Base-by-base conservation (phyloP, 2,329 filamentous ascomycete species). In the Aspergillus aculeatus region DNA sequence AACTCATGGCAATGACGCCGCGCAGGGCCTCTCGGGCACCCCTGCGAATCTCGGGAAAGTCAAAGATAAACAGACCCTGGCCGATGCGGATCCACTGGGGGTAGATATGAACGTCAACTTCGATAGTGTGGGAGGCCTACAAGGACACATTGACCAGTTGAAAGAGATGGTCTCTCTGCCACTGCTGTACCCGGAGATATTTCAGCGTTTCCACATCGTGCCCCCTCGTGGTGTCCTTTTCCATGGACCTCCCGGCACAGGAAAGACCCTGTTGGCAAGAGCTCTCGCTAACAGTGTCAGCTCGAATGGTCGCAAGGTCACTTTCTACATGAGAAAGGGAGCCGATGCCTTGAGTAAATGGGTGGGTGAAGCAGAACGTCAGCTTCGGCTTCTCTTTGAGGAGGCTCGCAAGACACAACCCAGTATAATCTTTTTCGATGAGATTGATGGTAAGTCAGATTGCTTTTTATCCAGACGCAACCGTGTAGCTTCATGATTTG, bases 371-470 rank as follows among this genome's bases (percentile, higher is more conserved):
- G 95, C 96, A 10, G 95, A 99, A 78, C 89, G 94, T 77, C 95
- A 99, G 73, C 85, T 99, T 56, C 88, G 95, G 50, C 80, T 98
- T 59, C 83, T 99, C 5, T 99, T 99, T 65, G 95, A 98, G 69
- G 95, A 99, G 77, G 95, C 95, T 16, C 86, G 94, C 62, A 95
- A 92, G 74, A 98, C 90, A 1, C 95, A 99, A 71, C 95, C 95
- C 0, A 98, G 94, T 75, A 99, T 99, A 76, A 99, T 99, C 75
- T 99, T 99, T 81, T 98, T 99, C 68, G 95, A 99, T 74, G 95
- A 99, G 75, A 99, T 99, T 67, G 95, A 99, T 78, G 95, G 95
- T 81, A 69, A 71, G 74, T 58, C 29, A 50, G 26, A 56, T 19
- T 26, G 38, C 32, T 31, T 12, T 3, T 47, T 19, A 21, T 53